A percentile compares a stretch with the other conserved stretches of the same genome.
phyloP scores from a whole-genome alignment of 2,329 filamentous ascomycete genomes.

The Colletotrichum siamense region DNA sequence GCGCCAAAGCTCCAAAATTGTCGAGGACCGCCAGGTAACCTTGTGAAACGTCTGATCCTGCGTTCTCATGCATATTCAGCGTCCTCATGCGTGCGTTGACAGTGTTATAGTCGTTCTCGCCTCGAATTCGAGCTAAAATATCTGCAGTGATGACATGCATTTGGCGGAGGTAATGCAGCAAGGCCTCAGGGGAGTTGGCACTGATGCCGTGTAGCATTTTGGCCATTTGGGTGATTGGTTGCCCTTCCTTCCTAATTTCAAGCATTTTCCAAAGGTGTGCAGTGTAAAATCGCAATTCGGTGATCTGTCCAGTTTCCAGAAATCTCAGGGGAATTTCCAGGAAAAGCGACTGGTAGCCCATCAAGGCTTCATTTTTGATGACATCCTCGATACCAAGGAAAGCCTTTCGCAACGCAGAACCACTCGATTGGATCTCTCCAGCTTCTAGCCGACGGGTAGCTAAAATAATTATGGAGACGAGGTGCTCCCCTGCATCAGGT shows the following conservation, averaged over 20 bases:
- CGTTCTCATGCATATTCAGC: neutral
- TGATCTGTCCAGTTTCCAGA: neutral
- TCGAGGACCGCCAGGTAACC: neutral
- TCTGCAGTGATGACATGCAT: neutral
- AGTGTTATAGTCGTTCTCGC: neutral
- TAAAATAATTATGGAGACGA: no score
- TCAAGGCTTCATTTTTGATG: no score
- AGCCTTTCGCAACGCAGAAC: no score
- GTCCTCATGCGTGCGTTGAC: neutral
- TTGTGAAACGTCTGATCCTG: neutral
- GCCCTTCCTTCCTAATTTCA: neutral
- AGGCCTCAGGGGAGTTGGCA: neutral
- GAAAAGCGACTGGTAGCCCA: neutral
- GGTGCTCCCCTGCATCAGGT: no score
- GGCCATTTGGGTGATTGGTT: neutral
- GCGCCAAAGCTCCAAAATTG: neutral
- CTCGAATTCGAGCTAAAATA: neutral
- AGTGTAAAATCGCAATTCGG: neutral
- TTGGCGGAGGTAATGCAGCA: neutral
- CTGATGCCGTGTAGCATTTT: neutral
- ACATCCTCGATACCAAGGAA: no score
- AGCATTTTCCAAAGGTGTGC: neutral
- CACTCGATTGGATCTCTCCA: no score
- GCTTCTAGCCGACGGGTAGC: no score
- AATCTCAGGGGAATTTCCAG: neutral